These are phyloP conservation scores for Pseudogymnoascus sp. DNA, from an alignment of 2,329 filamentous ascomycete species.

Conservation along the genomic window DNA sequence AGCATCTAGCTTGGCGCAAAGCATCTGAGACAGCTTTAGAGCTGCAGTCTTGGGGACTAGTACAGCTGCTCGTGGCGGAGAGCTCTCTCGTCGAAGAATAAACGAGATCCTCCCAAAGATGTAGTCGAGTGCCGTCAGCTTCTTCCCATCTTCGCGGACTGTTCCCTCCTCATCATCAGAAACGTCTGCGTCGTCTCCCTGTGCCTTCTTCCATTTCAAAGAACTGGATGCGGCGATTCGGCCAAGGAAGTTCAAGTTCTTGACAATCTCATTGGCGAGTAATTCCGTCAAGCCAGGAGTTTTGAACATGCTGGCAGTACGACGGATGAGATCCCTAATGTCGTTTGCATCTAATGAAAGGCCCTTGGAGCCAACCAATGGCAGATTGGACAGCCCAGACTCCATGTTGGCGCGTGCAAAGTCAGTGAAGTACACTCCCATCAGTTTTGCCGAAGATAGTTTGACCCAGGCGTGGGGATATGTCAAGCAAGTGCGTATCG, in stretches of 20 bases:
- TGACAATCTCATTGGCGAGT: constrained; percentile 70
- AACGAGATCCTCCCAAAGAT: constrained; percentile 72
- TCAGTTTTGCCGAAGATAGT: constrained; percentile 64
- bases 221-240: constrained; percentile 55
- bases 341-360: constrained; percentile 58
- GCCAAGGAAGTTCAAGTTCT: constrained; percentile 77
- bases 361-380: constrained; percentile 63
- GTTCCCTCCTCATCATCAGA: constrained; percentile 34
- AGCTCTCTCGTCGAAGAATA: constrained; percentile 69
- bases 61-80: constrained; percentile 51
- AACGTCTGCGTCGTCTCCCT: constrained; percentile 37
- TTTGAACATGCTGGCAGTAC: constrained; percentile 48
- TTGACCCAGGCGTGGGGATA: constrained; percentile 70
- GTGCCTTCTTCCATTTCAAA: constrained; percentile 37
- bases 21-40: constrained; percentile 64
- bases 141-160: constrained; percentile 39
- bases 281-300: constrained; percentile 60
- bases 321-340: constrained; percentile 52
- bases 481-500: constrained; percentile 60
- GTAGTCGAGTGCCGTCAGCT: constrained; percentile 57
- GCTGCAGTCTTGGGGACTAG: constrained; percentile 69
- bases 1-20: constrained; percentile 55
- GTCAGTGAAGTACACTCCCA: constrained; percentile 73
- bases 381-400: constrained; percentile 45
- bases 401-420: constrained; percentile 59